phyloP scores from a whole-genome alignment of 2,329 filamentous ascomycete genomes.

The Tolypocladium ophioglossoides region DNA sequence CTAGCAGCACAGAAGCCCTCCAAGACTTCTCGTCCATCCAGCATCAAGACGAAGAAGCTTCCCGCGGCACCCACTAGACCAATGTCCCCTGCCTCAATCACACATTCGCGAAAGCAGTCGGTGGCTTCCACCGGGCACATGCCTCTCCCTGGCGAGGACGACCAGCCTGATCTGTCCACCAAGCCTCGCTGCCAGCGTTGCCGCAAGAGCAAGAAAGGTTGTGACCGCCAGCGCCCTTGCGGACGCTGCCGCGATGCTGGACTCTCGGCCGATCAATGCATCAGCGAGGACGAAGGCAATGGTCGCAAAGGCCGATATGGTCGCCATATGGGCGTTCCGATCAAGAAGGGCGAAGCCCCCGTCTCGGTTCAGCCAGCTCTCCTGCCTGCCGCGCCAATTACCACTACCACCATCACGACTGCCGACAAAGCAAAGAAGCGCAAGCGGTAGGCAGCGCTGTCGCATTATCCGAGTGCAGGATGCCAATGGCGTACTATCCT shows the following conservation, averaged over 20 bases:
- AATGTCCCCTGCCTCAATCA: slow-evolving; percentile 57
- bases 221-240: slow-evolving; percentile 91
- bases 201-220: slow-evolving; percentile 99
- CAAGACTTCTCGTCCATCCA: slow-evolving; percentile 30
- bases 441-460: slow-evolving; percentile 35
- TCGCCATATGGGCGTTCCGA: slow-evolving; percentile 58
- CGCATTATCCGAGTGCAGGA: not conserved
- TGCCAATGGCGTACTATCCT: not conserved
- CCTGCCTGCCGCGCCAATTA: slow-evolving; percentile 33
- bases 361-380: slow-evolving; percentile 25
- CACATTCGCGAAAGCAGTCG: slow-evolving; percentile 67
- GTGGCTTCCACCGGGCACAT: slow-evolving; percentile 45
- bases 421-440: slow-evolving; percentile 51
- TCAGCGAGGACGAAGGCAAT: slow-evolving; percentile 97
- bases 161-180: slow-evolving; percentile 83
- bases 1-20: slow-evolving; percentile 25
- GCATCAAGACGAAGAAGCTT: slow-evolving; percentile 42
- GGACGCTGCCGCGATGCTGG: slow-evolving; percentile 93
- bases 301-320: slow-evolving; percentile 90
- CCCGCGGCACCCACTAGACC: slow-evolving; percentile 27
- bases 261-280: slow-evolving; percentile 82
- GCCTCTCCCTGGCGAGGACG: slow-evolving; percentile 60
- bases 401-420: slow-evolving; percentile 21
- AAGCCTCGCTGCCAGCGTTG: slow-evolving; percentile 97
- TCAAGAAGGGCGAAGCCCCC: slow-evolving; percentile 44